Evolutionary conservation across 2,329 filamentous ascomycete genomes (phyloP).

Genomic region (Sclerotinia glacialis): DNA sequence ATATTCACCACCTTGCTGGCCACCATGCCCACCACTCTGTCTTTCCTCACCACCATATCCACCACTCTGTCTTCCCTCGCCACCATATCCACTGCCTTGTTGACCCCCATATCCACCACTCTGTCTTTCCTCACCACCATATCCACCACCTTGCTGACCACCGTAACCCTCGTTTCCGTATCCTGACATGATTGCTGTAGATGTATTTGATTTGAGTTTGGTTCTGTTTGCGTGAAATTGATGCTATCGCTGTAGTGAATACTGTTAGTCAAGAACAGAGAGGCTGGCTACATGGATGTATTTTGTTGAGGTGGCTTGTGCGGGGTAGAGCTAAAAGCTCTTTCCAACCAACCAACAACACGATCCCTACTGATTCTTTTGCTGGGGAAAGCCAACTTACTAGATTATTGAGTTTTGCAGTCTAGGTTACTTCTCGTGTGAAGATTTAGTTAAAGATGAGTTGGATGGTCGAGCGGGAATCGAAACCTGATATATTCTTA

Average conservation of each 20-base stretch:
- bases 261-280: not conserved
- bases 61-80: not conserved
- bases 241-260: not conserved
- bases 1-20: conserved; percentile 19
- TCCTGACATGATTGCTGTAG: conserved; percentile 23
- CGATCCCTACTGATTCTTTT: not conserved
- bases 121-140: conserved; percentile 22
- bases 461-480: too few relatives aligned
- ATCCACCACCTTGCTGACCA: conserved; percentile 18
- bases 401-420: not conserved
- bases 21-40: conserved; percentile 20
- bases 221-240: not conserved
- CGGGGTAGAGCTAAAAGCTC: conserved; percentile 7
- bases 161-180: conserved; percentile 24
- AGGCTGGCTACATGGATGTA: not conserved
- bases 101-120: conserved; percentile 24
- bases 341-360: not conserved
- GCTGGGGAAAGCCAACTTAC: not conserved
- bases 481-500: not conserved
- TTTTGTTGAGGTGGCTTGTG: conserved; percentile 12
- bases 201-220: not conserved
- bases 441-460: too few relatives aligned
- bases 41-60: conserved; percentile 22
- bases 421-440: too few relatives aligned
- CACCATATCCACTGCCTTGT: conserved; percentile 25